Percentiles rank a stretch among this genome's conserved stretches.
phyloP scores from a whole-genome alignment of 23 red algal genomes.

The Chondrus crispus region DNA sequence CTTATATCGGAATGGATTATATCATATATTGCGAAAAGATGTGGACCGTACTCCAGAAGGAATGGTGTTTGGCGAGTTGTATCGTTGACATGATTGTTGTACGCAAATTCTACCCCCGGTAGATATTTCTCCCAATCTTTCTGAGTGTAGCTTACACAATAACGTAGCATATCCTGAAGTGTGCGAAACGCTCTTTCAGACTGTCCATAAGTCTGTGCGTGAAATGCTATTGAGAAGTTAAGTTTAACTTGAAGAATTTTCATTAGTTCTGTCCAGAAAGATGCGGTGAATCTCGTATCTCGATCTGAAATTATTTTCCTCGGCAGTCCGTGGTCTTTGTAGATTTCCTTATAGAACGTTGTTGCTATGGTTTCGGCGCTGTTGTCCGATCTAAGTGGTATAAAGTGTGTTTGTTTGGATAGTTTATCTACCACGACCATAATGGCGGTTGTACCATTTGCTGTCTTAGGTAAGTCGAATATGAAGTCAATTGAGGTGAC shows the following conservation, averaged over 20 bases:
- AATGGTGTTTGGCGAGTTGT: slow-evolving; percentile 1
- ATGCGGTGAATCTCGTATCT: not conserved
- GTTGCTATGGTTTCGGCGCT: not conserved
- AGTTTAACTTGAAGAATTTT: not conserved
- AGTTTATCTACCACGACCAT: not conserved
- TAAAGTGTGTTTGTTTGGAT: slow-evolving; percentile 1
- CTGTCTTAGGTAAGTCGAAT: not conserved
- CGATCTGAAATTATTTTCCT: not conserved
- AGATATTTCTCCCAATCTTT: slow-evolving; percentile 23
- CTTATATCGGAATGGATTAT: not conserved
- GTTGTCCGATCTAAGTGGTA: not conserved
- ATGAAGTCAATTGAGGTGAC: slow-evolving; percentile 11
- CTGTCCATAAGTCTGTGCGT: slow-evolving; percentile 9
- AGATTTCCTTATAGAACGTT: not conserved
- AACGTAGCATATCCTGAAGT: slow-evolving; percentile 21
- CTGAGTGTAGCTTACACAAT: not conserved
- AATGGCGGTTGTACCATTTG: not conserved
- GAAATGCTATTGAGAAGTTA: slow-evolving; percentile 21
- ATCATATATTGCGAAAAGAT: not conserved
- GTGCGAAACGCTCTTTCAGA: not conserved
- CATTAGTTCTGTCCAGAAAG: slow-evolving; percentile 17
- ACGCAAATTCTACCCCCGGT: slow-evolving; percentile 16
- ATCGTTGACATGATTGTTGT: slow-evolving; percentile 1
- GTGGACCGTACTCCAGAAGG: not conserved
- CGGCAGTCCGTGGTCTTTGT: not conserved